Base-by-base conservation (phyloP, 805 yeast species). In the Yarrowia bubula region DNA sequence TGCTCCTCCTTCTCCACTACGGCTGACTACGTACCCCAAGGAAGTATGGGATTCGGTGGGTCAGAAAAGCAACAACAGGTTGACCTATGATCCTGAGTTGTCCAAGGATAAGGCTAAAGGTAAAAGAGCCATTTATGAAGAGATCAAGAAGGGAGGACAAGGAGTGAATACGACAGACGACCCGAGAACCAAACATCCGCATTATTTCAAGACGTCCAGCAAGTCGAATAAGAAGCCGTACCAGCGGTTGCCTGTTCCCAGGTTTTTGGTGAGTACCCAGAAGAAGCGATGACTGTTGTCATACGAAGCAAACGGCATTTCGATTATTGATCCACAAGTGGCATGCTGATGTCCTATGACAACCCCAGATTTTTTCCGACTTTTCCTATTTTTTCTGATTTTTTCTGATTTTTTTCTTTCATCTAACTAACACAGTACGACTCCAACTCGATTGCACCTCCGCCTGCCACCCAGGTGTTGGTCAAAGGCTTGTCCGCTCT, bases 391-490 rank as follows among this genome's bases (percentile, higher is more conserved):
- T 22, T 22, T 22, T 22, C 5, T 5, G 5, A 22, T 22, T 22
- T 22, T 22, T 22, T 22, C 5, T 22, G 4, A 22, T 3, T 22
- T 22, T 22, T 22, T 22, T 22, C 5, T 5, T 22, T 46, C 33
- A 46, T 33, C n/a, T 4, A 28, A n/a, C 61, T 55, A 55, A 55
- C 61, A 39, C 61, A 55, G 5, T 89, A 81, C 72, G 96, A 91
- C 73, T 81, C 85, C 66, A 80, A 87, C 70, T 89, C 96, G 0
- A 72, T 90, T 11, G 96, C 95, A 0, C 86, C 88, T 0, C 84
- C 86, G 15, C 97, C 96, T 0, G 80, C 86, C 3, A 77, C 83
- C 8, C 92, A 88, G 70, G 74, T 92, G 42, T 83, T 91, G 1
- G 79, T 90, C 4, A 87, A 90, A 82, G 88, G 86, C 17, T 77